Conservation (phyloP, 345 rosid genomes). For the Hibiscus tridactylites region DNA sequence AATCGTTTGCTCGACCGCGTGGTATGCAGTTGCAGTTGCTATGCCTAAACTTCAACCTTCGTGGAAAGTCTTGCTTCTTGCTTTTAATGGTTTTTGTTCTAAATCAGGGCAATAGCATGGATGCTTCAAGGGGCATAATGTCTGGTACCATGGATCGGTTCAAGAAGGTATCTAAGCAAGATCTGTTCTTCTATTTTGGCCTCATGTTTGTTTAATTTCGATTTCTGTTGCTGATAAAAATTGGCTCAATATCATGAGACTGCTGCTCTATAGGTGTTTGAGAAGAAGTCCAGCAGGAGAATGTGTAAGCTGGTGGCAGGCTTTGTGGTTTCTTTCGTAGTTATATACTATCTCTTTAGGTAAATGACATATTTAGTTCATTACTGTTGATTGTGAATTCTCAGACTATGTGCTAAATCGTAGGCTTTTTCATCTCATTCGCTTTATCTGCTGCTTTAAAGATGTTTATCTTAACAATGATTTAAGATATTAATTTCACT, state of each 20-base stretch:
- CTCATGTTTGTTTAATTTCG: slow-evolving; percentile 1
- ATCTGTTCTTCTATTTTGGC: not conserved
- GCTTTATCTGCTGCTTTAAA: not conserved
- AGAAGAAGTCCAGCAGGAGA: slow-evolving; percentile 60
- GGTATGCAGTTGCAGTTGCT: slow-evolving; percentile 28
- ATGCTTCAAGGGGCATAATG: slow-evolving; percentile 73
- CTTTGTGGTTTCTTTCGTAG: slow-evolving; percentile 50
- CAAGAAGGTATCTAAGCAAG: slow-evolving; percentile 45
- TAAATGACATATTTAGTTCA: slow-evolving; percentile 12
- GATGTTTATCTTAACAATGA: not conserved
- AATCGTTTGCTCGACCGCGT: slow-evolving; percentile 69
- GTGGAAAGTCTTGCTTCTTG: slow-evolving; percentile 1
- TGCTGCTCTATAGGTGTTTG: slow-evolving; percentile 52
- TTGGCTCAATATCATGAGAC: slow-evolving; percentile 1
- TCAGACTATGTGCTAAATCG: not conserved
- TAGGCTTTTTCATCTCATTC: not conserved
- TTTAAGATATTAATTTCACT: not conserved
- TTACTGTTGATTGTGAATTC: not conserved
- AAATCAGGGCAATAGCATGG: slow-evolving; percentile 78
- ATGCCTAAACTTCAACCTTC: not conserved
- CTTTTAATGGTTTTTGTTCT: slow-evolving; percentile 14
- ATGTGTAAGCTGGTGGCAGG: slow-evolving; percentile 52
- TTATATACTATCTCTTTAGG: slow-evolving; percentile 60
- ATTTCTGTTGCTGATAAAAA: not conserved
- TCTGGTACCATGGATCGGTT: slow-evolving; percentile 85